Evolutionary conservation across 2,329 filamentous ascomycete genomes (phyloP).

Genomic region (Ophiostoma novo-ulmi): DNA sequence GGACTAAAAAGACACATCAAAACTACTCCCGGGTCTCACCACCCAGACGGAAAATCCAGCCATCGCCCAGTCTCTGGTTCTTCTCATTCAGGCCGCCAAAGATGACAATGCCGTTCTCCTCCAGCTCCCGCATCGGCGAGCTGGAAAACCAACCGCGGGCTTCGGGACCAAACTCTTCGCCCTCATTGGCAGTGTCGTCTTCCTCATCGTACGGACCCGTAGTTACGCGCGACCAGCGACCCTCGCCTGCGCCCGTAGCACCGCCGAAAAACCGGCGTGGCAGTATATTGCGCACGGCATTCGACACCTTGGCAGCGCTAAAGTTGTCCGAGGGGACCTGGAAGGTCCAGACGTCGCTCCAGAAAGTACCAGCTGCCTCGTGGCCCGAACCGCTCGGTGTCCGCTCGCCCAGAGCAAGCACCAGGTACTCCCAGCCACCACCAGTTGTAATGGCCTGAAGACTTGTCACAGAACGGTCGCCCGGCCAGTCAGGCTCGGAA

Average conservation of each 20-base stretch:
- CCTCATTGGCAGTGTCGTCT: slow-evolving; percentile 38
- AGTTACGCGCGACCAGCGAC: slow-evolving; percentile 51
- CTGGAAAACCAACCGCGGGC: slow-evolving; percentile 55
- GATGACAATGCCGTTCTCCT: slow-evolving; percentile 54
- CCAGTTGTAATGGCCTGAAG: slow-evolving; percentile 54
- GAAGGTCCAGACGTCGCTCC: slow-evolving; percentile 60
- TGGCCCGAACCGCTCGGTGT: slow-evolving; percentile 46
- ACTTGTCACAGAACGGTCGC: slow-evolving; percentile 48
- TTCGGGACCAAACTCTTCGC: slow-evolving; percentile 43
- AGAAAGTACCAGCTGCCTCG: slow-evolving; percentile 49
- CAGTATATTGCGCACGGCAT: slow-evolving; percentile 38
- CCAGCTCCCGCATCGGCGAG: slow-evolving; percentile 52
- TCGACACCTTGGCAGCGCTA: slow-evolving; percentile 51
- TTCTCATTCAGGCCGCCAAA: slow-evolving; percentile 55
- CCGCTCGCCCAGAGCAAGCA: slow-evolving; percentile 57
- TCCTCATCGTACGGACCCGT: slow-evolving; percentile 48
- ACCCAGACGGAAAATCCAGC: slow-evolving; percentile 58
- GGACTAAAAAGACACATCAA: too few species aligned
- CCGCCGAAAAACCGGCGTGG: slow-evolving; percentile 24
- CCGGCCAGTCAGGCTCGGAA: slow-evolving; percentile 41
- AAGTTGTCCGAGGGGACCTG: slow-evolving; percentile 53
- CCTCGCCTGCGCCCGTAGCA: slow-evolving; percentile 44
- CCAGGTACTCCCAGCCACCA: slow-evolving; percentile 56
- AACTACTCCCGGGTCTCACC: slow-evolving; percentile 27
- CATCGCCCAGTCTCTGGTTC: slow-evolving; percentile 53